Percentiles rank a stretch among this genome's conserved stretches.
phyloP scores from a whole-genome alignment of 352 stramenopile species.

The Globisporangium cederbergense region DNA sequence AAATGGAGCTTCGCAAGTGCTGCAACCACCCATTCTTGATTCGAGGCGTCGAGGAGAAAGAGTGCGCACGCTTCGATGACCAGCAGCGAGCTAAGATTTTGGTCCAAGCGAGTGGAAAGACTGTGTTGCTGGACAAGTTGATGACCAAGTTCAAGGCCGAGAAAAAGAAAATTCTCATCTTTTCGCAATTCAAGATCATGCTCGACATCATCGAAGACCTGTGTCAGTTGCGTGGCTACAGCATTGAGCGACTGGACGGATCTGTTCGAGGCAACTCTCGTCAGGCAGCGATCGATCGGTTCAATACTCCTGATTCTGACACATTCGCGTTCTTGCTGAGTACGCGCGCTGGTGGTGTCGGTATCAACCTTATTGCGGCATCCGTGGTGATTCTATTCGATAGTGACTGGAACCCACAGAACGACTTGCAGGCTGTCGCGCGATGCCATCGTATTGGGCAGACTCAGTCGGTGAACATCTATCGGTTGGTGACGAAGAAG shows the following conservation, averaged over 20 bases:
- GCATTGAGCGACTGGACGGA: slow-evolving; percentile 96
- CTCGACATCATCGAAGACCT: slow-evolving; percentile 94
- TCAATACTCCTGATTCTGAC: slow-evolving; percentile 92
- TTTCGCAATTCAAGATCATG: slow-evolving; percentile 99
- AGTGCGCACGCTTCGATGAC: slow-evolving; percentile 82
- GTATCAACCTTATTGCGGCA: slow-evolving; percentile 95
- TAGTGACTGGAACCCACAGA: slow-evolving; percentile 98
- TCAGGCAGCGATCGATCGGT: slow-evolving; percentile 98
- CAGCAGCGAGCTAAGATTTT: slow-evolving; percentile 69
- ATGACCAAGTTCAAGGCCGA: slow-evolving; percentile 96
- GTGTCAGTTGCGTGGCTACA: slow-evolving; percentile 76
- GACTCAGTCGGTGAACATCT: slow-evolving; percentile 99
- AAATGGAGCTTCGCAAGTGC: slow-evolving; percentile 99
- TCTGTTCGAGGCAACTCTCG: slow-evolving; percentile 95
- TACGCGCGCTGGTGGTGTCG: slow-evolving; percentile 96
- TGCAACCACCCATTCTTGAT: slow-evolving; percentile 99
- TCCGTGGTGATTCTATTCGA: slow-evolving; percentile 90
- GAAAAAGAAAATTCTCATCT: slow-evolving; percentile 98
- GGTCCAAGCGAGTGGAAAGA: slow-evolving; percentile 93
- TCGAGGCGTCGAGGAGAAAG: slow-evolving; percentile 96
- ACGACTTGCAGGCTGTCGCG: slow-evolving; percentile 97
- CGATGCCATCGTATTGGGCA: slow-evolving; percentile 99
- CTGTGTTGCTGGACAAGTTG: slow-evolving; percentile 99
- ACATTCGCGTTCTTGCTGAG: slow-evolving; percentile 96
- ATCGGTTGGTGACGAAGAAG: slow-evolving; percentile 98